Conservation (phyloP, 441 rosid genomes). For the Codiaeum variegatum region DNA sequence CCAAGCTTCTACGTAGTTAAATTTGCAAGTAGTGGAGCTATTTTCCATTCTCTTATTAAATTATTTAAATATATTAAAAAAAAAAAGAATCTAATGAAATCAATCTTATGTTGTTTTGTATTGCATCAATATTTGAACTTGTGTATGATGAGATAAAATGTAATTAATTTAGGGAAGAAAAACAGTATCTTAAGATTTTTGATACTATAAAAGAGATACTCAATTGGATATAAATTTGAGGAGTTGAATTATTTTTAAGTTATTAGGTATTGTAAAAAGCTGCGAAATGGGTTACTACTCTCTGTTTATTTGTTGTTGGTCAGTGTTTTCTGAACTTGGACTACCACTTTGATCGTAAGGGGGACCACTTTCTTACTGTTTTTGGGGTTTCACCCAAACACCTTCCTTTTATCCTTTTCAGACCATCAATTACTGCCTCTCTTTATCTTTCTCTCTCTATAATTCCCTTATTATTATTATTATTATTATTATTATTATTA, state of each 20-base stretch:
- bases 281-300: constrained; percentile 23
- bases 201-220: too few species aligned
- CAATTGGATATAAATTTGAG: too few species aligned
- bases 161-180: too few species aligned
- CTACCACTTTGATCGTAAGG: constrained; percentile 39
- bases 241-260: too few species aligned
- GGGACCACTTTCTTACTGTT: constrained; percentile 39
- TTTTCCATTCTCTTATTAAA: constrained; percentile 22
- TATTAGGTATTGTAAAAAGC: constrained; percentile 38
- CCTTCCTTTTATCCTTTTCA: constrained; percentile 31
- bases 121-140: too few species aligned
- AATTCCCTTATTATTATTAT: constrained; percentile 8
- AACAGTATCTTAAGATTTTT: too few species aligned
- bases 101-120: too few species aligned
- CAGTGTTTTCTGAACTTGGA: constrained; percentile 28
- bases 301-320: constrained; percentile 2
- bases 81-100: too few species aligned
- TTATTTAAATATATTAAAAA: not conserved
- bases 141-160: too few species aligned
- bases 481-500: not conserved
- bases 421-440: constrained; percentile 15
- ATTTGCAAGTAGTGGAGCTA: constrained; percentile 10
- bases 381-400: constrained; percentile 47
- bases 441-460: not conserved
- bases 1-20: constrained; percentile 24